phyloP scores from a whole-genome alignment of 495 filamentous ascomycete genomes.

The Staphylotrichum tortipilum region DNA sequence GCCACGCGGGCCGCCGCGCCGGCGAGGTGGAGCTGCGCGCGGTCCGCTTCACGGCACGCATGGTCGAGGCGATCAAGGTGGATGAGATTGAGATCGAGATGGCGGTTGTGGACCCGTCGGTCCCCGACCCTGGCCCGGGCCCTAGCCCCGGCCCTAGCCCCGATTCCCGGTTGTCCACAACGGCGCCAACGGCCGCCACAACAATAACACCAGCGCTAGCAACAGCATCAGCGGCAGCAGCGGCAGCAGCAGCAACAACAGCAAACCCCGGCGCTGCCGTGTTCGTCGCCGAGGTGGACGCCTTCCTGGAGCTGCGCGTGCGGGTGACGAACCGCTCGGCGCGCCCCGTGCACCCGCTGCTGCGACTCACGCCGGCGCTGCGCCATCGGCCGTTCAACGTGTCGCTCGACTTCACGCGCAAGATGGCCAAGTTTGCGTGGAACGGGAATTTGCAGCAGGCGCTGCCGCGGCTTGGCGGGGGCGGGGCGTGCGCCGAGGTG shows the following conservation, averaged over 20 bases:
- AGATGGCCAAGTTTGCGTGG: slow-evolving; percentile 57
- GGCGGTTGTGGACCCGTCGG: slow-evolving; percentile 33
- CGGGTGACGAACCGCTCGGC: slow-evolving; percentile 63
- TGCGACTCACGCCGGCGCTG: slow-evolving; percentile 70
- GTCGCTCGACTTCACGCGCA: slow-evolving; percentile 75
- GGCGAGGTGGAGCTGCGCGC: slow-evolving; percentile 69
- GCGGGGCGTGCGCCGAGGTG: slow-evolving; percentile 46
- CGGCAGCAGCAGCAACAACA: neutral
- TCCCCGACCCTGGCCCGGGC: too few relatives aligned
- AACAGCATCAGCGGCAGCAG: neutral
- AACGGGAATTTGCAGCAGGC: slow-evolving; percentile 74
- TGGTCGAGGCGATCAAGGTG: slow-evolving; percentile 76
- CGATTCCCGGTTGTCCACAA: too few relatives aligned
- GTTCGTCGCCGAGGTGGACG: slow-evolving; percentile 51
- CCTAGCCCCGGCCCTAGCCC: too few relatives aligned
- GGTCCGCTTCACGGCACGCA: slow-evolving; percentile 62
- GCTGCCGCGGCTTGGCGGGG: slow-evolving; percentile 51
- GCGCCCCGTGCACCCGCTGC: slow-evolving; percentile 57
- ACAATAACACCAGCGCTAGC: too few relatives aligned
- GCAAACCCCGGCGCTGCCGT: neutral
- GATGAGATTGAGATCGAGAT: slow-evolving; percentile 71
- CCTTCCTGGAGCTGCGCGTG: slow-evolving; percentile 60
- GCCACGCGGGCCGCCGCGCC: slow-evolving; percentile 38
- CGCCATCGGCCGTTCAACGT: slow-evolving; percentile 62
- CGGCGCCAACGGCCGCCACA: too few relatives aligned